Conservation (phyloP, 2,329 filamentous ascomycete genomes). For the Amauroascus verrucosus region DNA sequence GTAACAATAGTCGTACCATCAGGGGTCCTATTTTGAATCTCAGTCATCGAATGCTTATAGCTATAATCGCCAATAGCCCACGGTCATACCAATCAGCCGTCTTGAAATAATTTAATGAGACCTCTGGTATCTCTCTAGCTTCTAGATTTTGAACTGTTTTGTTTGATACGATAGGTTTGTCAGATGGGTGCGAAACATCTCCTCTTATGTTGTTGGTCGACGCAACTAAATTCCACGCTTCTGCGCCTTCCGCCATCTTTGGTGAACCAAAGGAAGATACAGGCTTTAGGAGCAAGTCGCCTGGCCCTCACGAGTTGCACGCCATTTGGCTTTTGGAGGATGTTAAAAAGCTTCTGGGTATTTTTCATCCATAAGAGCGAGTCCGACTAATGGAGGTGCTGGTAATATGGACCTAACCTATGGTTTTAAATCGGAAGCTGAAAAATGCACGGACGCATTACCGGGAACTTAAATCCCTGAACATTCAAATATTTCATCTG, state of each 20-base stretch:
- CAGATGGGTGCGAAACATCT: neutral
- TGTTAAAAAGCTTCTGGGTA: too few species aligned
- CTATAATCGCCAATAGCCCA: neutral
- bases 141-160: neutral
- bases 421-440: too few species aligned
- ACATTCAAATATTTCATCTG: too few species aligned
- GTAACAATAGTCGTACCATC: slow-evolving; percentile 51
- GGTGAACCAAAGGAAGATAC: neutral
- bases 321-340: too few species aligned
- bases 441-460: too few species aligned
- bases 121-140: neutral
- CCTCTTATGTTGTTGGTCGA: slow-evolving; percentile 3
- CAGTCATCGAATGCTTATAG: neutral
- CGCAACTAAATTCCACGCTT: slow-evolving; percentile 11
- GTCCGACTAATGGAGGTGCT: too few species aligned
- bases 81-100: slow-evolving; percentile 35
- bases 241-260: slow-evolving; percentile 1
- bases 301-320: neutral
- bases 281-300: neutral
- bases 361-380: too few species aligned
- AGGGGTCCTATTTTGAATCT: slow-evolving; percentile 32
- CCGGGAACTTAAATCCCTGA: too few species aligned
- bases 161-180: neutral
- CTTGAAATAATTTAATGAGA: slow-evolving; percentile 34
- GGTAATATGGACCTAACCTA: too few species aligned